Conservation (phyloP, 805 yeast genomes). For the Yarrowia sp. region DNA sequence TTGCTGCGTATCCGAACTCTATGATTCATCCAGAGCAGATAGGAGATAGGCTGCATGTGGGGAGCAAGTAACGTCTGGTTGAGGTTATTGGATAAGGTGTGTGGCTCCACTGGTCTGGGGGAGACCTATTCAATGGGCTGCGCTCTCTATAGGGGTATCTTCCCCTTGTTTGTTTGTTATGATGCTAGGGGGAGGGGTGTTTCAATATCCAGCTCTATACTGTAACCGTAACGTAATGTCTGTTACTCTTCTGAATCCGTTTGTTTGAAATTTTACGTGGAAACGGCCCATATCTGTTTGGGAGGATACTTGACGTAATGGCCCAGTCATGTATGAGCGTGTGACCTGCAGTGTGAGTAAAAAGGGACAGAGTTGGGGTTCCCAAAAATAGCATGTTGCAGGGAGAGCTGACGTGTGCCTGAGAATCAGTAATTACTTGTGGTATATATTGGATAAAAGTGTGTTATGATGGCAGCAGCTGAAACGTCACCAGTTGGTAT, state of each 20-base stretch:
- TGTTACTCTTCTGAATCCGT: no score
- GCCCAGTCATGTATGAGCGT: background rate
- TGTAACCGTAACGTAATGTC: background rate
- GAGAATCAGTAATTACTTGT: no score
- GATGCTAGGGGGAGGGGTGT: background rate
- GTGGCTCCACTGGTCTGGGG: no score
- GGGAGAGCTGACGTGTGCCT: background rate
- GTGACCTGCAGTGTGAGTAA: no score
- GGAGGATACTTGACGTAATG: background rate
- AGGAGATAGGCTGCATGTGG: conserved; percentile 24
- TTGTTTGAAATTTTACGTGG: no score
- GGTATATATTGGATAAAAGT: no score
- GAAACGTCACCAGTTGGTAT: no score
- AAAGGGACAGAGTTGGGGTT: background rate
- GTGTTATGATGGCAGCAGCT: no score
- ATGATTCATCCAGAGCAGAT: conserved; percentile 18
- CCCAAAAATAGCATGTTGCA: background rate
- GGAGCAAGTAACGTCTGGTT: conserved; percentile 7
- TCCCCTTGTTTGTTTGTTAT: background rate
- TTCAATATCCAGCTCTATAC: background rate
- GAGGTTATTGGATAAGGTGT: background rate
- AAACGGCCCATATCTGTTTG: background rate
- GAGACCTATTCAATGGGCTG: no score
- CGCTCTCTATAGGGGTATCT: background rate
- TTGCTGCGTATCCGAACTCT: conserved; percentile 24